Evolutionary conservation across 2,329 filamentous ascomycete species (phyloP).

Genomic region (Colletotrichum liaoningense): DNA sequence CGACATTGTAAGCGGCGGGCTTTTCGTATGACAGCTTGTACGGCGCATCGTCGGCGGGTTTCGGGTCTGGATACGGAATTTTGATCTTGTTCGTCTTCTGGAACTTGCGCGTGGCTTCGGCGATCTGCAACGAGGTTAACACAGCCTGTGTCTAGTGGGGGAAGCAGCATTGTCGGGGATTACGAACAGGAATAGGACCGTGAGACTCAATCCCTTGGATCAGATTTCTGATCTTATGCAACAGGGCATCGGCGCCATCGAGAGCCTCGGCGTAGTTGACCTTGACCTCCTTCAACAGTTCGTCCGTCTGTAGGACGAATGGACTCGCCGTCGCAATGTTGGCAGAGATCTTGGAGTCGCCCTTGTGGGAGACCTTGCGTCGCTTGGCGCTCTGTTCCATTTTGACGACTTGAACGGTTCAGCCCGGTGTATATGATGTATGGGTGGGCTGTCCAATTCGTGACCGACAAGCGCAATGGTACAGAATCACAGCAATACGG

Average conservation of each 20-base stretch:
- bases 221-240: conserved; percentile 63
- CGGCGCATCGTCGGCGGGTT: conserved; percentile 78
- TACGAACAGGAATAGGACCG: conserved; percentile 61
- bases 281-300: conserved; percentile 66
- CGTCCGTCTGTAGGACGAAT: conserved; percentile 70
- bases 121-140: conserved; percentile 61
- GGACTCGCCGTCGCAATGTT: conserved; percentile 61
- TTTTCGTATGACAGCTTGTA: conserved; percentile 85
- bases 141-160: conserved; percentile 18
- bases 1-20: conserved; percentile 84
- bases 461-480: conserved; percentile 10
- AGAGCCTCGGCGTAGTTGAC: conserved; percentile 63
- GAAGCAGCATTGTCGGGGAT: not conserved
- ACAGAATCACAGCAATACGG: not conserved
- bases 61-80: conserved; percentile 89
- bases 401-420: conserved; percentile 2
- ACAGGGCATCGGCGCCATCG: conserved; percentile 58
- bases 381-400: conserved; percentile 63
- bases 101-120: conserved; percentile 74
- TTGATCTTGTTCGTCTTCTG: conserved; percentile 74
- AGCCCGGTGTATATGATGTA: not conserved
- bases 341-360: conserved; percentile 49
- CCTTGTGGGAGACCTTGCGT: conserved; percentile 58
- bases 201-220: conserved; percentile 64
- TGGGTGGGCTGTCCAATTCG: conserved; percentile 3